Base-by-base conservation (phyloP, 2,329 filamentous ascomycete species). In the Aspergillus pseudotamarii region DNA sequence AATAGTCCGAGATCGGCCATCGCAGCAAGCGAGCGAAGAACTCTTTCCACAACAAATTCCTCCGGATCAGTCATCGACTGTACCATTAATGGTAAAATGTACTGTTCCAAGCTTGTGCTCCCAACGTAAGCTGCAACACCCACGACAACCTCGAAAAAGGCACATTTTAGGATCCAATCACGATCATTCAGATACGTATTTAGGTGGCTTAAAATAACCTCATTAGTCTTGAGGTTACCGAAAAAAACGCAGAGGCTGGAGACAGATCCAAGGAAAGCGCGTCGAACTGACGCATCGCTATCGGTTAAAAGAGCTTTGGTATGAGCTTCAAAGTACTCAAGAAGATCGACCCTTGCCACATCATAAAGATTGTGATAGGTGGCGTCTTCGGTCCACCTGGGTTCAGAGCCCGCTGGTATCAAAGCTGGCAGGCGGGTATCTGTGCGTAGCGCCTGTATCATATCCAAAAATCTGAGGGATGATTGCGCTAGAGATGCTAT, bases 181-280 rank as follows among this genome's bases (percentile, higher is more conserved):
- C 91, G 88, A 71, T 98, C 95, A 69, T 99, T 99, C 10, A 99
- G 81, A 72, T 99, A 99, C 0, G 95, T 99, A 73, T 98, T 98
- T 32, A 99, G 83, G 79, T 99, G 95, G 36, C 93, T 96, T 26
- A 99, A 82, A 19, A 99, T 89, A n/a, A 99, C 92, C 73, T 99
- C 95, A 75, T 96, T 97, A 1, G 94, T 91, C 72, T 93, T 91
- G n/a, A 89, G 86, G 64, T 91, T 94, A 3, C 93, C 93, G 69
- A 99, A 98, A 78, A 99, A 98, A 68, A 97, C 88, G 75, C 95
- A 99, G 1, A 99, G 84, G 66, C 93, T 92, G 0, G 94, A 91
- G 0, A 99, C 94, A 9, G 95, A 98, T 10, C 91, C 91, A 51
- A 99, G 82, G 73, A 99, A 97, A 1, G 95, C 94, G 64, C 95